Evolutionary conservation across 805 yeast genomes (phyloP).

Genomic region (Zygosaccharomyces pseudorouxii): DNA sequence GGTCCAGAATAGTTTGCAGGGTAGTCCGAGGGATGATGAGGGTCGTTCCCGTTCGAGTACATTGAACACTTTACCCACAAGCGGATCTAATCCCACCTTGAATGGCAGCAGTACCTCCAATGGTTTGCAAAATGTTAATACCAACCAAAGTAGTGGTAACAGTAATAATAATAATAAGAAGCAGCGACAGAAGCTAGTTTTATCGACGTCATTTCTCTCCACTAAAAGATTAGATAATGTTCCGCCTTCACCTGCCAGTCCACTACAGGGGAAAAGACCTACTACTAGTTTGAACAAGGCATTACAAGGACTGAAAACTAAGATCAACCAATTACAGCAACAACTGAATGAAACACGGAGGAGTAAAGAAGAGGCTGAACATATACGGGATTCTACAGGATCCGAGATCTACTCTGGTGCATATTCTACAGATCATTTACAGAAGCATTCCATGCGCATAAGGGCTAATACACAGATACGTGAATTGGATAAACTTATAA

Average conservation of each 20-base stretch:
- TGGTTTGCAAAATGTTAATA: not conserved
- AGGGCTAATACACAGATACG: constrained; percentile 33
- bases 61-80: constrained; percentile 10
- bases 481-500: constrained; percentile 30
- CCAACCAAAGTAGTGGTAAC: not conserved
- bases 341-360: constrained; percentile 21
- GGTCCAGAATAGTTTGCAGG: not conserved
- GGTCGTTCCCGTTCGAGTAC: constrained; percentile 16
- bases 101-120: constrained; percentile 6
- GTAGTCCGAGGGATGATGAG: constrained; percentile 11
- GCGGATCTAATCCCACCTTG: not conserved
- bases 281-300: constrained; percentile 25
- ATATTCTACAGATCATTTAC: constrained; percentile 36
- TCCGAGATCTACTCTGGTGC: constrained; percentile 33
- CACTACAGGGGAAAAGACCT: constrained; percentile 23
- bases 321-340: constrained; percentile 23
- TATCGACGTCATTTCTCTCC: constrained; percentile 35
- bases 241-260: constrained; percentile 30
- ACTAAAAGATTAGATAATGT: constrained; percentile 26
- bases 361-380: constrained; percentile 27
- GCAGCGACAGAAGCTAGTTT: constrained; percentile 26
- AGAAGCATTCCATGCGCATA: constrained; percentile 34
- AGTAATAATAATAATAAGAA: constrained; percentile 8
- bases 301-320: constrained; percentile 19
- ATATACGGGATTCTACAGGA: constrained; percentile 25